phyloP scores from a whole-genome alignment of 108 stramenopile species.

The Nannochloropsis oceanica region DNA sequence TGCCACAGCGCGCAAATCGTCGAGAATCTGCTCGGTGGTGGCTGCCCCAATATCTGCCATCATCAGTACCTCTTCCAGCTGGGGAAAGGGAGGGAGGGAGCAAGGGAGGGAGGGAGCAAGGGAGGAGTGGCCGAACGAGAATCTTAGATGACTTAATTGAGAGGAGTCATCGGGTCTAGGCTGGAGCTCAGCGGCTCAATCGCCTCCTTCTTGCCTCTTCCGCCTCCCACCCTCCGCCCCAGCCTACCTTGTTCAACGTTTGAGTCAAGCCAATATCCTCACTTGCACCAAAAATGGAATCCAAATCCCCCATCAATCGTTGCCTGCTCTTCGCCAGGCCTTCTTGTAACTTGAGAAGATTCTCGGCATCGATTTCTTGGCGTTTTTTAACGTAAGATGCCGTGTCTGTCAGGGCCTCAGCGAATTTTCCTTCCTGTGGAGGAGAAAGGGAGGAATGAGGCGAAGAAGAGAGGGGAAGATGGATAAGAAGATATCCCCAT shows the following conservation, averaged over 20 bases:
- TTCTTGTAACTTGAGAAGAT: constrained; percentile 11
- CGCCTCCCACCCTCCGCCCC: background rate
- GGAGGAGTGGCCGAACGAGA: background rate
- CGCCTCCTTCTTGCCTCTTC: too few relatives aligned
- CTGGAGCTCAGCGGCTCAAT: too few relatives aligned
- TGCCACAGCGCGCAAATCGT: constrained; percentile 20
- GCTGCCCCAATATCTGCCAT: constrained; percentile 6
- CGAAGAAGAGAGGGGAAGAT: background rate
- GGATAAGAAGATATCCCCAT: background rate
- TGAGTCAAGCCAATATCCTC: background rate
- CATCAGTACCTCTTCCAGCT: constrained; percentile 21
- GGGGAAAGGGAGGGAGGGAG: background rate
- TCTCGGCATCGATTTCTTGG: background rate
- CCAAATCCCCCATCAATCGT: background rate
- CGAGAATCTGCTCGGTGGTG: constrained; percentile 25
- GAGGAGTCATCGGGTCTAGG: background rate
- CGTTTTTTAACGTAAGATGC: constrained; percentile 18
- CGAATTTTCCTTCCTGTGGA: constrained; percentile 21
- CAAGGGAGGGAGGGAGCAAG: background rate
- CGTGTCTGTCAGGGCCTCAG: constrained; percentile 20
- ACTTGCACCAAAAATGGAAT: background rate
- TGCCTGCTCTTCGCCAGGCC: constrained; percentile 30
- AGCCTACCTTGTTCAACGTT: background rate
- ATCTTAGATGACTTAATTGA: background rate
- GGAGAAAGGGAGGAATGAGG: background rate